phyloP scores from a whole-genome alignment of 768 basidiomycete genomes.

The Lentinula sp. region DNA sequence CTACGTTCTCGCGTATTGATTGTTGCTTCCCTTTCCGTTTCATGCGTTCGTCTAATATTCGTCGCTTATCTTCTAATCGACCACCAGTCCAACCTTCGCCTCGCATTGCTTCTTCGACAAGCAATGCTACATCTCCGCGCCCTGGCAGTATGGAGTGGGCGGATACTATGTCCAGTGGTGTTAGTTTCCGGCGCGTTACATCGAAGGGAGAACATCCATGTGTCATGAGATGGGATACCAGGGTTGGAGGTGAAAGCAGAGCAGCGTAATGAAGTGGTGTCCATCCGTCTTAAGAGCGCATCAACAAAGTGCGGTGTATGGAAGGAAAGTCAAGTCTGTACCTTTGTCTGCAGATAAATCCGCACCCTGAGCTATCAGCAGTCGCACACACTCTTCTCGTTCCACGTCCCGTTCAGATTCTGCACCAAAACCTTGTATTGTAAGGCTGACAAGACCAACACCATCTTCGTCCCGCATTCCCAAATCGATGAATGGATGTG shows the following conservation, averaged over 20 bases:
- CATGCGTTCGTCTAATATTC: slow-evolving; percentile 48
- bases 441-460: slow-evolving; percentile 67
- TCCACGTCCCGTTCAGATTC: slow-evolving; percentile 83
- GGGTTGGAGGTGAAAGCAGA: slow-evolving; percentile 80
- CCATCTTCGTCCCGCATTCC: slow-evolving; percentile 79
- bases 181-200: slow-evolving; percentile 71
- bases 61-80: slow-evolving; percentile 64
- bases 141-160: slow-evolving; percentile 78
- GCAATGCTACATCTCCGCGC: slow-evolving; percentile 77
- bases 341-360: slow-evolving; percentile 64
- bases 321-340: slow-evolving; percentile 21
- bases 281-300: slow-evolving; percentile 70
- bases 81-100: slow-evolving; percentile 78
- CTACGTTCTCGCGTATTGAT: slow-evolving; percentile 53
- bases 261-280: slow-evolving; percentile 92
- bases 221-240: slow-evolving; percentile 89
- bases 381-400: slow-evolving; percentile 82
- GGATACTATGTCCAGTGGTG: slow-evolving; percentile 85
- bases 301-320: background rate
- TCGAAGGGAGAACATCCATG: slow-evolving; percentile 84
- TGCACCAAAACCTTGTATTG: slow-evolving; percentile 78
- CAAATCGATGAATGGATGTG: slow-evolving; percentile 65
- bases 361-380: slow-evolving; percentile 75
- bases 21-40: slow-evolving; percentile 49
- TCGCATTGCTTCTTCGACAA: slow-evolving; percentile 87